These are phyloP conservation scores for Gentiana dahurica DNA, from an alignment of 257 asterid genomes.

Conservation along the genomic window DNA sequence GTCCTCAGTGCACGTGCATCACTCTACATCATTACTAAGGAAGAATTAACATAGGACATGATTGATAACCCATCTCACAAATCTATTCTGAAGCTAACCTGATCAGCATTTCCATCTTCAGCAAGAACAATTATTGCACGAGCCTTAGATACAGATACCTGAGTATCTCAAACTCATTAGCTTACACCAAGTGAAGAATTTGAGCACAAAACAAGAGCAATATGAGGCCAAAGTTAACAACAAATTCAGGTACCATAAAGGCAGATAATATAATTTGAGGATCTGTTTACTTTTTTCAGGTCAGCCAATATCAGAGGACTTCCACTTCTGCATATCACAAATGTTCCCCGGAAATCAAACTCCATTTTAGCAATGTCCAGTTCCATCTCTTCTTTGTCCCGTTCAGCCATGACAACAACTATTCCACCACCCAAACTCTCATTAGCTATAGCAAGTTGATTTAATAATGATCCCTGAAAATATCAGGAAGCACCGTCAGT, in stretches of 20 bases:
- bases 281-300: constrained; percentile 45
- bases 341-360: constrained; percentile 80
- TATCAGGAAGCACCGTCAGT: constrained; percentile 4
- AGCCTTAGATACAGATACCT: constrained; percentile 94
- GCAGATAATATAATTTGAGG: background rate
- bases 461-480: constrained; percentile 65
- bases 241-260: background rate
- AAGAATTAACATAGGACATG: constrained; percentile 14
- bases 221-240: background rate
- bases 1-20: constrained; percentile 94
- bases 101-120: constrained; percentile 89
- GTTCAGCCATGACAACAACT: constrained; percentile 88
- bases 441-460: constrained; percentile 90
- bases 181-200: background rate
- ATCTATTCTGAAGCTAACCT: constrained; percentile 37
- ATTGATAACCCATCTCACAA: constrained; percentile 6
- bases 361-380: constrained; percentile 90
- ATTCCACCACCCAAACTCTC: constrained; percentile 88
- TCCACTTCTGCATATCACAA: constrained; percentile 89
- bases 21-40: constrained; percentile 48
- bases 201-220: background rate
- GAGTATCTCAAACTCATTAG: constrained; percentile 21
- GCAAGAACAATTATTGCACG: constrained; percentile 91
- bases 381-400: constrained; percentile 96
- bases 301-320: constrained; percentile 89